Base-by-base conservation (phyloP, 2,329 filamentous ascomycete genomes). In the Penicillium sp. region DNA sequence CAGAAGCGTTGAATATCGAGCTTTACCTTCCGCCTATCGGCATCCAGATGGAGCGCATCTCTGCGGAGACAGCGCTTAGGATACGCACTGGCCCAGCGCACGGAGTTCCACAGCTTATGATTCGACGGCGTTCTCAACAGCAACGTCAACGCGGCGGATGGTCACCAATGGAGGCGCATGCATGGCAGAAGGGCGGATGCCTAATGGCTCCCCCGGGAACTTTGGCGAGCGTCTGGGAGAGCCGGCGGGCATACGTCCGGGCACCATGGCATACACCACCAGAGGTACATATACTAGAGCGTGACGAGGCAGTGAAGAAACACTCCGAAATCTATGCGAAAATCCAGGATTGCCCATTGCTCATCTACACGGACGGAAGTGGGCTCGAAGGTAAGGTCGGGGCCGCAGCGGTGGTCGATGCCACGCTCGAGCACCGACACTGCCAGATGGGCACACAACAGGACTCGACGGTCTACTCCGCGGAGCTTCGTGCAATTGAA, bases 291-390 rank as follows among this genome's bases (percentile, higher is more conserved):
- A 45, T 52, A n/a, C 15, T 12, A 18, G 29, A 46, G 15, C 20
- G 27, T 5, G 42, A 47, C 7, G 43, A 14, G n/a, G 50, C 42
- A 5, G 22, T 23, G 8, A 27, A 41, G 23, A 20, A 2, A 14
- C 48, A 50, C 25, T 14, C 12, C 1, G 8, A 49, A 15, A 41
- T 41, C 3, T 12, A 12, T 11, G 5, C 22, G 3, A 20, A 29
- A 15, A 3, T 2, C 5, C 11, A 20, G 2, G 3, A 29, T n/a
- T n/a, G n/a, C n/a, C n/a, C n/a, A 15, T 1, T 52, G 15, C 8
- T 41, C 5, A 40, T 46, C 2, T 54, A 50, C 12, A 54, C 53
- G 4, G 47, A 54, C 18, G 47, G 53, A 4, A 50, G 46, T 31
- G 41, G 53, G 12, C 23, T 37, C 2, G 22, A 50, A 14, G 47